Evolutionary conservation across 805 yeast species (phyloP).

Genomic region (Myxozyma neotropica): DNA sequence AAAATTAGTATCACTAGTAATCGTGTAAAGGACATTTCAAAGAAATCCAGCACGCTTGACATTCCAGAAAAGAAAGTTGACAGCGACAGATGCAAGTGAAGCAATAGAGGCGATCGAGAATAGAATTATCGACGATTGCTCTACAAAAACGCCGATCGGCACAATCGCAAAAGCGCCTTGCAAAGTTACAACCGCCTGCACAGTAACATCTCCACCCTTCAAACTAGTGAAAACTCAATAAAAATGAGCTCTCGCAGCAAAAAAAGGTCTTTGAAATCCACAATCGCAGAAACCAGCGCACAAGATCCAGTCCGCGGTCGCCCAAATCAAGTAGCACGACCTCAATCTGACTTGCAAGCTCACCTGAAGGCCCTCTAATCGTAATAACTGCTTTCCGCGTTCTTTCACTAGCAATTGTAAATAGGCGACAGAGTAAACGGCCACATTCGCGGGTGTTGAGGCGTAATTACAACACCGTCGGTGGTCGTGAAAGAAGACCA

Average conservation of each 20-base stretch:
- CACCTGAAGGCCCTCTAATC: too few relatives aligned
- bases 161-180: conserved; percentile 20
- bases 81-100: background rate
- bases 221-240: background rate
- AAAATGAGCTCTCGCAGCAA: conserved; percentile 11
- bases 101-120: background rate
- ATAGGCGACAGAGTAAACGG: conserved; percentile 1
- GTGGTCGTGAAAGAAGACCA: background rate
- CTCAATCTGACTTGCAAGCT: conserved; percentile 10
- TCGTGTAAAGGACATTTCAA: background rate
- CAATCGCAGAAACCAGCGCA: background rate
- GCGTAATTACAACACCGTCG: background rate
- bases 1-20: background rate
- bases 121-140: background rate
- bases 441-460: background rate
- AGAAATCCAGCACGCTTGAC: too few relatives aligned
- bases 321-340: conserved; percentile 16
- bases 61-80: background rate
- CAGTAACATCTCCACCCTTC: background rate
- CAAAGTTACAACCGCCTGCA: conserved; percentile 17
- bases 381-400: background rate
- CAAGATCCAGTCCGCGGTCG: conserved; percentile 9
- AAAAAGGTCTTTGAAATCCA: conserved; percentile 10
- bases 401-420: background rate
- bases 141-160: conserved; percentile 8